Conservation (phyloP, 257 asterid species). For the Solanum stenotomum region DNA sequence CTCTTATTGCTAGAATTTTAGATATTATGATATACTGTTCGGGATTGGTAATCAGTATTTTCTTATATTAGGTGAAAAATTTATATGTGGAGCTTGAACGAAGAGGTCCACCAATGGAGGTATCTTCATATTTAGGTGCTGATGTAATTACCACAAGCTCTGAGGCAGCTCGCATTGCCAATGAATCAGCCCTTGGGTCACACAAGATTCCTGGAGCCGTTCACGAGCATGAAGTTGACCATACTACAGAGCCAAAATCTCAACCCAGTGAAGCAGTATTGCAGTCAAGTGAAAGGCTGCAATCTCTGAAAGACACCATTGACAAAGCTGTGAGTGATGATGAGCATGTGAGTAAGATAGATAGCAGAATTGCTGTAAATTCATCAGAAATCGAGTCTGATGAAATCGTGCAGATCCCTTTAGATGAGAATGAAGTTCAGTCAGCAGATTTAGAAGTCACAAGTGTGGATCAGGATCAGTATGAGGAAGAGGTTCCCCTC, state of each 20-base stretch:
- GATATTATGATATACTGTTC: not conserved
- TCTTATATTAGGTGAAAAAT: constrained; percentile 47
- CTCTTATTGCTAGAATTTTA: not conserved
- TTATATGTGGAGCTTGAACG: constrained; percentile 40
- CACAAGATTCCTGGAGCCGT: constrained; percentile 16
- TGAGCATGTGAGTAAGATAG: constrained; percentile 10
- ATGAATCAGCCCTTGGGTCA: constrained; percentile 11
- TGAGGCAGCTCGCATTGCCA: constrained; percentile 16
- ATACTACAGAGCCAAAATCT: constrained; percentile 17
- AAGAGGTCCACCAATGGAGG: constrained; percentile 19
- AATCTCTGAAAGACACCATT: constrained; percentile 21
- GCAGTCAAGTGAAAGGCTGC: constrained; percentile 22
- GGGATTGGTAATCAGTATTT: not conserved
- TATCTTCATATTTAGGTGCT: constrained; percentile 12
- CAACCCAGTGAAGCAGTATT: constrained; percentile 22
- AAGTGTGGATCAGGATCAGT: constrained; percentile 24
- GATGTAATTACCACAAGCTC: constrained; percentile 15
- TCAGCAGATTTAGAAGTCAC: constrained; percentile 15
- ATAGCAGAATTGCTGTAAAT: constrained; percentile 9
- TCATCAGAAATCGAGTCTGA: constrained; percentile 44
- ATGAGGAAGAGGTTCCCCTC: constrained; percentile 31
- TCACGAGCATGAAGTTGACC: constrained; percentile 2
- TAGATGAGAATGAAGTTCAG: constrained; percentile 42
- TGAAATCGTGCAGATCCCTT: constrained; percentile 71
- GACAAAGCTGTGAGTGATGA: constrained; percentile 15